Percentiles rank a stretch among this genome's conserved stretches.
Conservation (phyloP, 805 yeast species). For the Diddensiella santjacobensis region DNA sequence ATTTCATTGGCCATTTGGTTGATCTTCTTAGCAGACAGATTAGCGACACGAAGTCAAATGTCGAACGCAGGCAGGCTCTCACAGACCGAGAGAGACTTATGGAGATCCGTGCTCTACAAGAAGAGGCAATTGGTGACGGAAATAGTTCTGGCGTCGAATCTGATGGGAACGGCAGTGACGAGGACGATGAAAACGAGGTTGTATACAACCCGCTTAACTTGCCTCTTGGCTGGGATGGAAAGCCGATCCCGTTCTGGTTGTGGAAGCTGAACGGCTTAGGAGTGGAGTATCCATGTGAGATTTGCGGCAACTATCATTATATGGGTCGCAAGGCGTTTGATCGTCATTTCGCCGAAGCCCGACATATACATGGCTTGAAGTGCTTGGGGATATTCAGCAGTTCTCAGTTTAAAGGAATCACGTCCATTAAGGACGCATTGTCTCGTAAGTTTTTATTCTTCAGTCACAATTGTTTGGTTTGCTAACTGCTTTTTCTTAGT, state of each 20-base stretch:
- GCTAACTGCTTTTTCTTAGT: conserved; percentile 40
- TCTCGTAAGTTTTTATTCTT: conserved; percentile 13
- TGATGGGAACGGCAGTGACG: conserved; percentile 27
- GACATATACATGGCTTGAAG: conserved; percentile 69
- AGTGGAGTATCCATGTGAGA: conserved; percentile 69
- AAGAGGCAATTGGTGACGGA: conserved; percentile 28
- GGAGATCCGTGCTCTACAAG: conserved; percentile 45
- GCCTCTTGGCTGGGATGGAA: conserved; percentile 85
- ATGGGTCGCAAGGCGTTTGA: conserved; percentile 70
- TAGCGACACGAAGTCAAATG: conserved; percentile 52
- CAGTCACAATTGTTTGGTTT: conserved; percentile 1
- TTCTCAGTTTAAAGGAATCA: conserved; percentile 57
- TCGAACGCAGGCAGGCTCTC: conserved; percentile 58
- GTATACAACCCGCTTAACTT: conserved; percentile 50
- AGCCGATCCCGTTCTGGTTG: conserved; percentile 91
- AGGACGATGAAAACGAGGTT: conserved; percentile 35
- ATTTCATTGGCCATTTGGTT: conserved; percentile 38
- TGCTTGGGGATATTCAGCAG: conserved; percentile 67
- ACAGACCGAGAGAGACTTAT: conserved; percentile 65
- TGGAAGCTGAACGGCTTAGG: conserved; percentile 86
- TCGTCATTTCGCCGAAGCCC: conserved; percentile 66
- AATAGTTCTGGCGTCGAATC: conserved; percentile 24
- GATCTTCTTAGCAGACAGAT: conserved; percentile 40
- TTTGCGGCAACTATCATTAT: conserved; percentile 73
- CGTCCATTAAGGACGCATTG: conserved; percentile 62